A percentile compares a stretch with the other conserved stretches of the same genome.
These are phyloP conservation scores for Plantago ovata DNA, from an alignment of 257 asterid genomes.

Conservation along the genomic window DNA sequence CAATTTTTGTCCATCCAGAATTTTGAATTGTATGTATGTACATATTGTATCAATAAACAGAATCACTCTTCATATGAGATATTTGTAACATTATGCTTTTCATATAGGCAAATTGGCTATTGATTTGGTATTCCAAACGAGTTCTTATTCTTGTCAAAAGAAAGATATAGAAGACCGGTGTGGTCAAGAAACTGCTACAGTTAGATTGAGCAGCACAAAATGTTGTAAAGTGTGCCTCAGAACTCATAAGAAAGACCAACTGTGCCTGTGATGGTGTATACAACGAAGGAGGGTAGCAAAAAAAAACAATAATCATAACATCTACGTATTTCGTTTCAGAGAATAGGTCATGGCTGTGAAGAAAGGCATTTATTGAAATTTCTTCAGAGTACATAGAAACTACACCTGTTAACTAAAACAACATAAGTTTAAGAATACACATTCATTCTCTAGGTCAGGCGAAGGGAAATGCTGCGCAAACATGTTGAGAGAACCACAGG, in stretches of 20 bases:
- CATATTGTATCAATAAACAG: neutral
- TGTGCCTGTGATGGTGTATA: too few species aligned
- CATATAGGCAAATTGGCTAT: too few species aligned
- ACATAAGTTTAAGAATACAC: constrained; percentile 18
- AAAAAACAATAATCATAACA: too few species aligned
- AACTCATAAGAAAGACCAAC: too few species aligned
- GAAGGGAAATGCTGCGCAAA: constrained; percentile 15
- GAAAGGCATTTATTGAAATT: constrained; percentile 11
- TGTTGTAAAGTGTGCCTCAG: too few species aligned
- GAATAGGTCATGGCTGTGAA: neutral
- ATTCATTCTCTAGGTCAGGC: constrained; percentile 18
- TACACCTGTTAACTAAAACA: constrained; percentile 23
- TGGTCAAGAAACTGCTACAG: neutral
- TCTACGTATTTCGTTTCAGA: too few species aligned
- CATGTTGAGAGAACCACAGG: constrained; percentile 14
- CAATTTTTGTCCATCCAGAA: neutral
- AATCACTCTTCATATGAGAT: neutral
- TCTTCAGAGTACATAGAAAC: constrained; percentile 13
- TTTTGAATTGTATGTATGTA: neutral
- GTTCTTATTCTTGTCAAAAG: neutral
- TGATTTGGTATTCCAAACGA: too few species aligned
- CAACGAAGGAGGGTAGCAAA: too few species aligned
- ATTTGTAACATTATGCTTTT: neutral
- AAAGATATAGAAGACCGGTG: neutral
- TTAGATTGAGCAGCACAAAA: neutral